Evolutionary conservation across 495 filamentous ascomycete genomes (phyloP).

Genomic region (Pyronema domesticum): DNA sequence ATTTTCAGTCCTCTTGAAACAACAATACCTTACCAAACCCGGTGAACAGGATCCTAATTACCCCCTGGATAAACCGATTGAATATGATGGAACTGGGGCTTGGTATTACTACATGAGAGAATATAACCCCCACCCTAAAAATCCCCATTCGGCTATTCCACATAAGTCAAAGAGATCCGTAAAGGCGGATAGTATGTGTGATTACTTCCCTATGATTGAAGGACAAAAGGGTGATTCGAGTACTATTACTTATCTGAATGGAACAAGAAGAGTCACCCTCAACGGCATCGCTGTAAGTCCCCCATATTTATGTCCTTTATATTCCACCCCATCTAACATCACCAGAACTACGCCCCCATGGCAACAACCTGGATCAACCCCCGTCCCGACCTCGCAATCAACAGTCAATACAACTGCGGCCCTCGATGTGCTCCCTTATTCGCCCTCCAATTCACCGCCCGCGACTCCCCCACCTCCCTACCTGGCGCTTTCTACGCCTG

Average conservation of each 20-base stretch:
- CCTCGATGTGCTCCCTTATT: conserved; percentile 6
- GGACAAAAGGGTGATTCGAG: conserved; percentile 6
- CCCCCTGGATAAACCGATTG: neutral
- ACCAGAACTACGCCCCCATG: conserved; percentile 1
- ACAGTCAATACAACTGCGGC: conserved; percentile 8
- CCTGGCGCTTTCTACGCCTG: conserved; percentile 18
- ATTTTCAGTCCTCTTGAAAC: neutral
- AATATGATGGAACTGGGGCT: neutral
- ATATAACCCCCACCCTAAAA: conserved; percentile 2
- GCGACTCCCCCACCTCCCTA: neutral
- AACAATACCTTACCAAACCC: neutral
- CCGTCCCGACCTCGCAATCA: conserved; percentile 7
- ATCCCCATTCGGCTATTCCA: neutral
- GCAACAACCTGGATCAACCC: conserved; percentile 12
- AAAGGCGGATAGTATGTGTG: conserved; percentile 1
- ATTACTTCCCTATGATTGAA: conserved; percentile 8
- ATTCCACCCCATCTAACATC: neutral
- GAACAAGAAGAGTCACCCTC: conserved; percentile 3
- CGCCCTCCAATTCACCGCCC: conserved; percentile 5
- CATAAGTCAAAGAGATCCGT: conserved; percentile 6
- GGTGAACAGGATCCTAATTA: neutral
- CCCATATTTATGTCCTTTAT: neutral
- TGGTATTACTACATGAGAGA: conserved; percentile 8
- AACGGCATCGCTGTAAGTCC: conserved; percentile 5
- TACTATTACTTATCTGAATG: conserved; percentile 8